A percentile compares a stretch with the other conserved stretches of the same genome.
Evolutionary conservation across 176 grass and related monocot genomes (phyloP).

Genomic region (Oryza punctata): DNA sequence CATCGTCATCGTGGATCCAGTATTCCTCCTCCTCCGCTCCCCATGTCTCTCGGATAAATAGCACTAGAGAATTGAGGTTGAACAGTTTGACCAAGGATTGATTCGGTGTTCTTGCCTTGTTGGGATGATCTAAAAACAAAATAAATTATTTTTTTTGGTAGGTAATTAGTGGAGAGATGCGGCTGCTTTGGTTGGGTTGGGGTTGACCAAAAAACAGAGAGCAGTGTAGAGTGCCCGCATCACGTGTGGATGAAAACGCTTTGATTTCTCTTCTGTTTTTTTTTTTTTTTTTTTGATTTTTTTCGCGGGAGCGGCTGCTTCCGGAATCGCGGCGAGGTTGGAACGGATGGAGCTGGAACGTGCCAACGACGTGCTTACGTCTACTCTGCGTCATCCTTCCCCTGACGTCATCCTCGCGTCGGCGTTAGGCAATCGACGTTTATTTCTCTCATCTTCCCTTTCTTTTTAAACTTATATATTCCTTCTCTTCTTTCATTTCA

Average conservation of each 20-base stretch:
- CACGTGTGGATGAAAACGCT: not conserved
- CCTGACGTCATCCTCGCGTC: slow-evolving; percentile 12
- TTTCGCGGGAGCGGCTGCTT: not conserved
- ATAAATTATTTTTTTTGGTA: not conserved
- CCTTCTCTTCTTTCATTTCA: too few species aligned
- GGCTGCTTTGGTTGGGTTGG: not conserved
- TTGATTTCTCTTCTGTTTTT: not conserved
- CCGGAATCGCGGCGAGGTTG: not conserved
- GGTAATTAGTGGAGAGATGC: not conserved
- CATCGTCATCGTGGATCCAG: not conserved
- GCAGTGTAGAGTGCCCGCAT: too few species aligned
- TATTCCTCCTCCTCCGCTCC: too few species aligned
- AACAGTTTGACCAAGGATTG: not conserved
- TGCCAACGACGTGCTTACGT: slow-evolving; percentile 28
- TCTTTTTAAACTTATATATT: too few species aligned
- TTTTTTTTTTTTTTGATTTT: not conserved
- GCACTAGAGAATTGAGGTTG: not conserved
- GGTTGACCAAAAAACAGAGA: not conserved
- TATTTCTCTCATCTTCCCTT: too few species aligned
- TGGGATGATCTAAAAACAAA: not conserved
- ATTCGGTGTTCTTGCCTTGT: not conserved
- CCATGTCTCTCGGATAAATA: not conserved
- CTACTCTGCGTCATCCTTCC: not conserved
- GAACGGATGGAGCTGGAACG: too few species aligned
- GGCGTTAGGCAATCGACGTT: not conserved